These are phyloP conservation scores for Chenopodium quinoa DNA, from an alignment of 148 eudicot genomes.

Conservation along the genomic window DNA sequence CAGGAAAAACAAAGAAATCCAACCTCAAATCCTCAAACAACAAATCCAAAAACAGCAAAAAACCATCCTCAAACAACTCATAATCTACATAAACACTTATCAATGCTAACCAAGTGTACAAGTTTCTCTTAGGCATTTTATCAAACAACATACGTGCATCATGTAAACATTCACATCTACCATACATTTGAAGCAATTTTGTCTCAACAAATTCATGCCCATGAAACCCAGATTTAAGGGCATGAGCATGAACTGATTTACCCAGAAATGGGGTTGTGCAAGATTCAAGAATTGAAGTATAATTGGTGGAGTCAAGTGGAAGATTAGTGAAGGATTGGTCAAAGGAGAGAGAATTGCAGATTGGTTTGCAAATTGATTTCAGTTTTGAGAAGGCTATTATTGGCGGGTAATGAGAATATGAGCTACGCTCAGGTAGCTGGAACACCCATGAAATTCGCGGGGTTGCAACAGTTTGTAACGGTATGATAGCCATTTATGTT, in stretches of 20 bases:
- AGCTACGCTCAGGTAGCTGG: neutral
- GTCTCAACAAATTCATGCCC: constrained; percentile 50
- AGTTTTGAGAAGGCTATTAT: neutral
- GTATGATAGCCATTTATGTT: neutral
- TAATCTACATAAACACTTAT: constrained; percentile 34
- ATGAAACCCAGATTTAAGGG: constrained; percentile 49
- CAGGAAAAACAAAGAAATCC: constrained; percentile 54
- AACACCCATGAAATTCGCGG: neutral
- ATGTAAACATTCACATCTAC: constrained; percentile 32
- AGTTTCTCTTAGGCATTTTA: constrained; percentile 46
- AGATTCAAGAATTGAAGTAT: constrained; percentile 47
- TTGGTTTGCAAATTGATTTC: constrained; percentile 7
- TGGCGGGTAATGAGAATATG: neutral
- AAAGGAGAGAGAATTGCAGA: constrained; percentile 14
- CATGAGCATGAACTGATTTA: constrained; percentile 51
- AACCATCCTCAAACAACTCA: constrained; percentile 43
- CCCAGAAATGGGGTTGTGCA: constrained; percentile 34
- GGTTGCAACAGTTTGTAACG: neutral
- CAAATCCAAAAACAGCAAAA: constrained; percentile 35
- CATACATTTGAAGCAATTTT: constrained; percentile 52
- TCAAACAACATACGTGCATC: constrained; percentile 46
- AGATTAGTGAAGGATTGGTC: constrained; percentile 16
- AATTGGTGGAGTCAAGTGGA: constrained; percentile 30
- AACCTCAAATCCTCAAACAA: constrained; percentile 39
- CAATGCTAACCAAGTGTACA: constrained; percentile 45